These are phyloP conservation scores for Mycena leptocephala DNA, from an alignment of 768 basidiomycete species.

Conservation along the genomic window DNA sequence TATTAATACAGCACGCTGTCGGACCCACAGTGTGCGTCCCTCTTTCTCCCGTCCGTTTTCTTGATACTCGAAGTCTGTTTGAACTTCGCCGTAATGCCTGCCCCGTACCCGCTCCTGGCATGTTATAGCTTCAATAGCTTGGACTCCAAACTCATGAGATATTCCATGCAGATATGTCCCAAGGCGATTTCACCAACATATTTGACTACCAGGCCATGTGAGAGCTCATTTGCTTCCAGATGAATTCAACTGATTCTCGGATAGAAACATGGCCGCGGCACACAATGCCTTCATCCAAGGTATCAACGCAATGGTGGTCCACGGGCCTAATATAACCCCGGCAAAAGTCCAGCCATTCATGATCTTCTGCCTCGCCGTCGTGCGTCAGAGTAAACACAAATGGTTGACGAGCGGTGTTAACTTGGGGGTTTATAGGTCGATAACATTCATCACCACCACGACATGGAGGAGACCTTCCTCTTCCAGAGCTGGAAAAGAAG, in stretches of 20 bases:
- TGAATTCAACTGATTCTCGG: background rate
- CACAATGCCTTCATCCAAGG: conserved; percentile 44
- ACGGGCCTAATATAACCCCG: conserved; percentile 29
- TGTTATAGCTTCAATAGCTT: background rate
- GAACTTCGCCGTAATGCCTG: background rate
- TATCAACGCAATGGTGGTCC: conserved; percentile 37
- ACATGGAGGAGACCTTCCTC: conserved; percentile 37
- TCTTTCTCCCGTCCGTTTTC: no score
- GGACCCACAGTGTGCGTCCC: no score
- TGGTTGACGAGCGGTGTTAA: no score
- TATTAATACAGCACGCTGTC: no score
- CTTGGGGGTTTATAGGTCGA: conserved; percentile 1
- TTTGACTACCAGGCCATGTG: conserved; percentile 28
- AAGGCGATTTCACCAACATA: conserved; percentile 27
- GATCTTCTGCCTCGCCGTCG: conserved; percentile 34
- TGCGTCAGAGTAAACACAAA: background rate
- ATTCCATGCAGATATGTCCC: conserved; percentile 7
- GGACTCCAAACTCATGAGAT: background rate
- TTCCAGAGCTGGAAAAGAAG: conserved; percentile 38
- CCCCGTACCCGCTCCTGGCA: background rate
- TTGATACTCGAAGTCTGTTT: no score
- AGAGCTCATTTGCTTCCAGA: background rate
- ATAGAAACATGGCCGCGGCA: conserved; percentile 39
- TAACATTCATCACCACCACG: conserved; percentile 39
- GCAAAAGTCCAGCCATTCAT: conserved; percentile 38